Conservation (phyloP, 2,329 filamentous ascomycete genomes). For the Rachicladosporium sp. region DNA sequence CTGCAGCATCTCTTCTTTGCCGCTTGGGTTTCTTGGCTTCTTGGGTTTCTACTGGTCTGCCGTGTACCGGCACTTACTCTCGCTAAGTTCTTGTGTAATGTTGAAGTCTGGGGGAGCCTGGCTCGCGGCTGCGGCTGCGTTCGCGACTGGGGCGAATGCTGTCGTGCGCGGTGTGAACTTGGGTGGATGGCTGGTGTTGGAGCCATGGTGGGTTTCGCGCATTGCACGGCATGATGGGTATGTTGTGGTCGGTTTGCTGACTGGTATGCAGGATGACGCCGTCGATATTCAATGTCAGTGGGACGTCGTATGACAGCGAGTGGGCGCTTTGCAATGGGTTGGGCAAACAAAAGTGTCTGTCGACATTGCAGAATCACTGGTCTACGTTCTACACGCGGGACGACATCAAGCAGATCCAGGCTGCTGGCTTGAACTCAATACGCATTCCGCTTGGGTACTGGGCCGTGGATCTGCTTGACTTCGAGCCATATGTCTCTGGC, state of each 20-base stretch:
- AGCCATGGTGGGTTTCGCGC: constrained; percentile 52
- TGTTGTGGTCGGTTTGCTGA: constrained; percentile 26
- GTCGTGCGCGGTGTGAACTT: constrained; percentile 51
- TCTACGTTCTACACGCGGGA: constrained; percentile 36
- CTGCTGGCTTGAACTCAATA: constrained; percentile 46
- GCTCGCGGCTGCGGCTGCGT: no score
- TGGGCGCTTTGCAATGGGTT: constrained; percentile 5
- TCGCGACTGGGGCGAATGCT: no score
- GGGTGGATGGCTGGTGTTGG: constrained; percentile 49
- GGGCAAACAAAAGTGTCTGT: constrained; percentile 25
- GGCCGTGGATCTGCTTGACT: constrained; percentile 39
- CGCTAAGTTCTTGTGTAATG: no score
- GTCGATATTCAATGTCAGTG: constrained; percentile 40
- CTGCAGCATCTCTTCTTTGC: no score
- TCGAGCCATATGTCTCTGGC: constrained; percentile 39
- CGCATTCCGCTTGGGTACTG: constrained; percentile 49
- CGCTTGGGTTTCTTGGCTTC: no score
- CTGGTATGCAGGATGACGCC: constrained; percentile 41
- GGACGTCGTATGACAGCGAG: constrained; percentile 20
- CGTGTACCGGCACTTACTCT: no score
- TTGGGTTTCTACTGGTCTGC: no score
- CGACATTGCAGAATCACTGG: constrained; percentile 39
- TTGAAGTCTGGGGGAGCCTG: no score
- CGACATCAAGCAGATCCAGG: constrained; percentile 48
- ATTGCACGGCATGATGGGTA: constrained; percentile 33